These are phyloP conservation scores for Hanseniaspora vineae DNA, from an alignment of 805 yeast species.

Conservation along the genomic window DNA sequence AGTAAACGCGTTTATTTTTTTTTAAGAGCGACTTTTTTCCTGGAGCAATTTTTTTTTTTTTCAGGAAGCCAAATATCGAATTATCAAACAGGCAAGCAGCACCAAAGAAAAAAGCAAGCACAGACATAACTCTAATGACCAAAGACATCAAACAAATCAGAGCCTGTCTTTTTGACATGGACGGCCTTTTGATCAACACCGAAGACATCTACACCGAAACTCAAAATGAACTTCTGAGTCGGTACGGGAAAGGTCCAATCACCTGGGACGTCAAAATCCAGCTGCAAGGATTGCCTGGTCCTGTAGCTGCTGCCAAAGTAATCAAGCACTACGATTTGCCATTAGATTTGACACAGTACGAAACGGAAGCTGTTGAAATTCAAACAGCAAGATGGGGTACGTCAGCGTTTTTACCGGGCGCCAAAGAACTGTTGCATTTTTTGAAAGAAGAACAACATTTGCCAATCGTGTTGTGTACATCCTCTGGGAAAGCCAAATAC, in stretches of 20 bases:
- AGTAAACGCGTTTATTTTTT: too few relatives aligned
- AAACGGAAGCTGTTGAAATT: constrained; percentile 34
- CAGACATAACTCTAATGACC: too few relatives aligned
- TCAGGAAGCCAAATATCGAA: background rate
- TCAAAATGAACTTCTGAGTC: constrained; percentile 49
- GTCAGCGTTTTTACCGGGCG: constrained; percentile 72
- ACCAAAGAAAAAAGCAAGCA: too few relatives aligned
- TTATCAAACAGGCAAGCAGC: too few relatives aligned
- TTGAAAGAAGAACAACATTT: constrained; percentile 34
- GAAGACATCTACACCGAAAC: constrained; percentile 85
- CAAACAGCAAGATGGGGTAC: constrained; percentile 49
- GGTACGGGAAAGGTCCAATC: constrained; percentile 63
- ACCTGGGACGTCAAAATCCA: constrained; percentile 85
- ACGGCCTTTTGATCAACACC: constrained; percentile 83
- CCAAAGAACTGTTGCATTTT: constrained; percentile 47
- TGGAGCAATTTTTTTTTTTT: background rate
- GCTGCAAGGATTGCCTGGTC: constrained; percentile 87
- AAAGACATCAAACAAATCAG: constrained; percentile 8
- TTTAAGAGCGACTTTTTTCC: too few relatives aligned
- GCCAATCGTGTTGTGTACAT: constrained; percentile 87
- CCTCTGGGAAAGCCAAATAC: constrained; percentile 53
- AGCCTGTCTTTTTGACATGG: constrained; percentile 59
- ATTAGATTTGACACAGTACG: constrained; percentile 51
- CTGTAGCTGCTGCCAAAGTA: constrained; percentile 51
- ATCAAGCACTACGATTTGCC: constrained; percentile 60